Percentiles rank a stretch among this genome's conserved stretches.
These are phyloP conservation scores for Oxytropis ochrocephala DNA, from an alignment of 306 rosid genomes.

Conservation along the genomic window DNA sequence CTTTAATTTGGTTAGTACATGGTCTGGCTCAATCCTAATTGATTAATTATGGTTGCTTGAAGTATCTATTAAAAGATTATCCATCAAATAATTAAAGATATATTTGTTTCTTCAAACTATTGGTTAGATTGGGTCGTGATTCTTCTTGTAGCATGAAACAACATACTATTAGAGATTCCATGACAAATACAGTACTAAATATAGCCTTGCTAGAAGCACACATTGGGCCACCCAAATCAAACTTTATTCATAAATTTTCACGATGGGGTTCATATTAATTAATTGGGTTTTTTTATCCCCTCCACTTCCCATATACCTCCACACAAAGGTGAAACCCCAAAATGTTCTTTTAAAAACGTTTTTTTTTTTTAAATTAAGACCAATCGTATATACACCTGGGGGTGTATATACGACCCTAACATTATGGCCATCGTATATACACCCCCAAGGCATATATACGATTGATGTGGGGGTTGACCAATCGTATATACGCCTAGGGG, in stretches of 20 bases:
- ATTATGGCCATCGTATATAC: too few relatives aligned
- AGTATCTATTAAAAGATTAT: background rate
- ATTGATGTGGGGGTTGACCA: too few relatives aligned
- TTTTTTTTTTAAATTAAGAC: too few relatives aligned
- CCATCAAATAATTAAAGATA: background rate
- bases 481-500: too few relatives aligned
- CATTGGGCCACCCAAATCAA: background rate
- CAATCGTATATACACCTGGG: too few relatives aligned
- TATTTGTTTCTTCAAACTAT: constrained; percentile 7
- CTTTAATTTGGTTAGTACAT: background rate
- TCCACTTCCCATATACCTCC: too few relatives aligned
- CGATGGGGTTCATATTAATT: background rate
- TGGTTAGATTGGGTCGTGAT: constrained; percentile 15
- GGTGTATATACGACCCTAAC: too few relatives aligned
- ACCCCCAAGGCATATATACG: too few relatives aligned
- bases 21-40: background rate
- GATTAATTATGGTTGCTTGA: constrained; percentile 1
- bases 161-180: constrained; percentile 25
- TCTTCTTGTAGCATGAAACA: constrained; percentile 16
- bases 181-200: constrained; percentile 14
- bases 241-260: background rate
- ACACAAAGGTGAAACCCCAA: too few relatives aligned
- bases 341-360: too few relatives aligned
- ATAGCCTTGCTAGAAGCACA: constrained; percentile 12
- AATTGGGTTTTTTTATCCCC: too few relatives aligned